Conservation (phyloP, 495 filamentous ascomycete species). For the Hypoxylon trugodes region DNA sequence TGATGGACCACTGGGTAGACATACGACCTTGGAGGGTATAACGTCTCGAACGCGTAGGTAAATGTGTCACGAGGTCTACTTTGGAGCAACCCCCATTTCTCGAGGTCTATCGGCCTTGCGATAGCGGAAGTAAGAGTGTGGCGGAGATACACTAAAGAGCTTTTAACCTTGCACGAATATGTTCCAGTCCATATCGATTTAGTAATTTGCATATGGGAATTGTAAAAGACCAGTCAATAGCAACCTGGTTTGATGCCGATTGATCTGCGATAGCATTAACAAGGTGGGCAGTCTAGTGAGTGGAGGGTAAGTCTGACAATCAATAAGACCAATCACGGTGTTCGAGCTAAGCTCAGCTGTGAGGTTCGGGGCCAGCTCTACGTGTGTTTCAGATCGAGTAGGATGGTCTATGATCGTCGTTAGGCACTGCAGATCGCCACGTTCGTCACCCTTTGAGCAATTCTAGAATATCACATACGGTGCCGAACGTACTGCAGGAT, state of each 20-base stretch:
- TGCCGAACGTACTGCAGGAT: constrained; percentile 7
- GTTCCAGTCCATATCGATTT: constrained; percentile 8
- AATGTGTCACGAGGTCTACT: neutral
- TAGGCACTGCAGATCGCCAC: constrained; percentile 18
- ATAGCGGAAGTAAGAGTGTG: neutral
- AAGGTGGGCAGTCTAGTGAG: neutral
- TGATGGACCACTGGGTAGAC: neutral
- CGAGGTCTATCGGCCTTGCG: constrained; percentile 2
- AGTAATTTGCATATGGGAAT: neutral
- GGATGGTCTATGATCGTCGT: constrained; percentile 15
- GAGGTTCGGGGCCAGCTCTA: constrained; percentile 19
- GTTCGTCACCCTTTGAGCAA: constrained; percentile 8
- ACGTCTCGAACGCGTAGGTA: constrained; percentile 3
- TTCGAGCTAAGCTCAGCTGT: constrained; percentile 13
- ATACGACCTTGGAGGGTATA: neutral
- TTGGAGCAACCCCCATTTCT: constrained; percentile 8
- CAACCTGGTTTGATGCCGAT: neutral
- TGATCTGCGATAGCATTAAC: neutral
- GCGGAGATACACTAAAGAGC: constrained; percentile 5
- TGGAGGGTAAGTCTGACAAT: constrained; percentile 4
- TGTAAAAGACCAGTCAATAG: neutral
- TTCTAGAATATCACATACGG: constrained; percentile 33
- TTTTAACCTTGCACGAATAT: neutral
- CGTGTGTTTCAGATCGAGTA: constrained; percentile 24
- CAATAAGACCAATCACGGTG: neutral